Evolutionary conservation across 495 filamentous ascomycete genomes (phyloP), one percentile per base, ranked within the genome.

Genomic region (Aspergillus affinis): DNA sequence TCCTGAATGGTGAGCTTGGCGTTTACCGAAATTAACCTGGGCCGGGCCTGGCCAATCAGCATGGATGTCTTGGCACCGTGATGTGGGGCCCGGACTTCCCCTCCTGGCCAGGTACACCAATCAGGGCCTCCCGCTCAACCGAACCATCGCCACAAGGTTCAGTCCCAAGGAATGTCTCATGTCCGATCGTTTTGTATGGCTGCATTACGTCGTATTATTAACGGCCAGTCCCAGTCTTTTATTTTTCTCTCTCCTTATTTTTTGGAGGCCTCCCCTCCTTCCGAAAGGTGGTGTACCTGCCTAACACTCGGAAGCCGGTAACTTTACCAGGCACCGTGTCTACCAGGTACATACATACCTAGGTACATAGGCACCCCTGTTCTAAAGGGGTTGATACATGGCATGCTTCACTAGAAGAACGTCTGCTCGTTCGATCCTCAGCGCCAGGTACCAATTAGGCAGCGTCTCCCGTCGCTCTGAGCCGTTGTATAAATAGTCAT

Each of bases 1-100:
- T 71, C 68, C 68, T 71, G 68, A 65, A 60, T 26, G 23, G 52
- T 59, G 32, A 53, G 58, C 61, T 63, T 63, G 62, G 58, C 62
- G 57, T 23, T 63, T 58, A 41, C 65, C 65, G 59, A 69, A 65
- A 65, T 63, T 68, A 57, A 58, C 32, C 48, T 41, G 27, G 51
- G 49, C 19, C 51, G 10, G 47, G 61, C 17, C 62, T 57, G n/a
- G 49, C 65, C 65, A 64, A 62, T 59, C 53, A 60, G 41, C 32
- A 52, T n/a, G 30, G 17, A 19, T 15, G 48, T 19, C 48, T 54
- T 51, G 51, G 55, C 55, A 56, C 13, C 47, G 19, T 5, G 23
- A 41, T 44, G 55, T 61, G 58, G 62, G 20, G 30, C 51, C 36
- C 36, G 55, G 44, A 61, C 51, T 52, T 65, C 58, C 56, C 54